A percentile compares a stretch with the other conserved stretches of the same genome.
Conservation (phyloP, 1,284 basidiomycete species). For the Binderoboletus segoi region DNA sequence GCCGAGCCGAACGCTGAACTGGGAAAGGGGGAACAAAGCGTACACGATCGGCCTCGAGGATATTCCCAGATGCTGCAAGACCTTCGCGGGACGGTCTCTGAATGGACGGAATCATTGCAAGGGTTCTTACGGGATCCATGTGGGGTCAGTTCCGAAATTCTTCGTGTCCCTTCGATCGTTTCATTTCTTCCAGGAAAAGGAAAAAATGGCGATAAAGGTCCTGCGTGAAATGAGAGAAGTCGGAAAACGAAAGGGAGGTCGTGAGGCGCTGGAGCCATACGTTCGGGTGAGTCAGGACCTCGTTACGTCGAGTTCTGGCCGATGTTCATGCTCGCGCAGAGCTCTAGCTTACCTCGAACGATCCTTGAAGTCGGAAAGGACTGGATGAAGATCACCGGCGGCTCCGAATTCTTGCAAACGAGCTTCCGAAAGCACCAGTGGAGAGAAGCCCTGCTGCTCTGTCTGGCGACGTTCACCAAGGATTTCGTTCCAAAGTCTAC, state of each 20-base stretch:
- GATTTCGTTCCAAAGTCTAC: neutral
- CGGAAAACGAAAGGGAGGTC: neutral
- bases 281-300: neutral
- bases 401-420: neutral
- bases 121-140: no score
- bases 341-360: neutral
- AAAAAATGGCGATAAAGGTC: no score
- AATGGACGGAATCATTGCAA: no score
- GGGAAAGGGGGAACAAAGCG: no score
- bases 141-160: no score
- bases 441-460: slow-evolving; percentile 3
- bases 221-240: neutral
- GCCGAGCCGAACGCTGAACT: no score
- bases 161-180: no score
- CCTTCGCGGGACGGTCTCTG: no score
- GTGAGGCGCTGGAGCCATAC: neutral
- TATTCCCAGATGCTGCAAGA: no score
- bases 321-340: neutral
- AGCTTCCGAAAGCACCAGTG: slow-evolving; percentile 19
- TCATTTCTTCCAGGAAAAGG: no score
- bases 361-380: neutral
- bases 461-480: neutral
- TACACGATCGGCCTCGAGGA: no score
- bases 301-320: neutral
- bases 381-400: neutral